These are phyloP conservation scores for Castanea mollissima DNA, from an alignment of 306 rosid species.

Conservation along the genomic window DNA sequence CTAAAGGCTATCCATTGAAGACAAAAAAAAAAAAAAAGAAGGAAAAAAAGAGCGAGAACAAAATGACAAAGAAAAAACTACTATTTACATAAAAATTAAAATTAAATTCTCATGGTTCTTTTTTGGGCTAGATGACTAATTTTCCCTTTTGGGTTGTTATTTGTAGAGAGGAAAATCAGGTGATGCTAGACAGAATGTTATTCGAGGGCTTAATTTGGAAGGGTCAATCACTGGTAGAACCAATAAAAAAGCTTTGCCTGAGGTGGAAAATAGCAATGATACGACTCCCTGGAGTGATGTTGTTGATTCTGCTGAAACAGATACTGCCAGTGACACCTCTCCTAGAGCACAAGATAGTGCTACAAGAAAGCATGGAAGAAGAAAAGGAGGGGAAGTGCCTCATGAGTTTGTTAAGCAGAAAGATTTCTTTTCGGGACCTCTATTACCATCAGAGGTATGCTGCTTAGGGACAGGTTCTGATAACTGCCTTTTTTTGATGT, in stretches of 20 bases:
- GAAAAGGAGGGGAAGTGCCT: slow-evolving; percentile 18
- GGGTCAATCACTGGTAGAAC: slow-evolving; percentile 25
- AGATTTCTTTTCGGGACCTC: slow-evolving; percentile 40
- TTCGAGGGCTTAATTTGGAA: slow-evolving; percentile 28
- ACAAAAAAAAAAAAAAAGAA: not conserved
- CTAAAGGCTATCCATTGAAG: not conserved
- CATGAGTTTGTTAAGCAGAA: slow-evolving; percentile 36
- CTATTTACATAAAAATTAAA: not conserved
- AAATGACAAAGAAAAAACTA: not conserved
- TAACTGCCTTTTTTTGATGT: not conserved
- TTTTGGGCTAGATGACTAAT: slow-evolving; percentile 24
- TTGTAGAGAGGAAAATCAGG: slow-evolving; percentile 43
- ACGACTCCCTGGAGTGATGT: slow-evolving; percentile 20
- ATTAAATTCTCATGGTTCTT: slow-evolving; percentile 9
- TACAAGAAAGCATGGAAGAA: slow-evolving; percentile 22
- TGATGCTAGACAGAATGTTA: slow-evolving; percentile 46
- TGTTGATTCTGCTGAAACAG: slow-evolving; percentile 32
- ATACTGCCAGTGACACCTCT: slow-evolving; percentile 21
- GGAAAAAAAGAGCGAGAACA: no score
- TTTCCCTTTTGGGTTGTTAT: slow-evolving; percentile 29
- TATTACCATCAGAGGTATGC: slow-evolving; percentile 73
- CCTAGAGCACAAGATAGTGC: slow-evolving; percentile 20
- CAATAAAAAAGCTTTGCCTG: slow-evolving; percentile 23
- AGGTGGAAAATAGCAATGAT: slow-evolving; percentile 37
- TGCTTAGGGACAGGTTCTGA: slow-evolving; percentile 7